A percentile compares a stretch with the other conserved stretches of the same genome.
Conservation (phyloP, 495 filamentous ascomycete genomes). For the Hypoxylon lienhwacheense region DNA sequence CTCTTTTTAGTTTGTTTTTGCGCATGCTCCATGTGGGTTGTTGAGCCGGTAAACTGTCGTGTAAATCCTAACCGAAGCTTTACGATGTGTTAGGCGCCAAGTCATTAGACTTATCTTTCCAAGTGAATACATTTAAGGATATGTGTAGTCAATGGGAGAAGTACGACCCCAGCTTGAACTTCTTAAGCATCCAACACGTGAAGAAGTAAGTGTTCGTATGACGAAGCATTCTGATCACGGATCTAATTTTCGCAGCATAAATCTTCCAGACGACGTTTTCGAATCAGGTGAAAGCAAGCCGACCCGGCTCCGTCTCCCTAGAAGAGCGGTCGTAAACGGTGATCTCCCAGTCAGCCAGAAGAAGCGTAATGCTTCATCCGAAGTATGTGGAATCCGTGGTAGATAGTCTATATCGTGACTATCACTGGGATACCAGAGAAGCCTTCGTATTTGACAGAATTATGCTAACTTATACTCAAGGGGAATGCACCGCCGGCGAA, state of each 20-base stretch:
- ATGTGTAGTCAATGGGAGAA: constrained; percentile 66
- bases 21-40: constrained; percentile 55
- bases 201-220: constrained; percentile 63
- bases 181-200: constrained; percentile 70
- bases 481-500: constrained; percentile 41
- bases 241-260: constrained; percentile 58
- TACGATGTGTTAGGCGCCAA: constrained; percentile 49
- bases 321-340: constrained; percentile 43
- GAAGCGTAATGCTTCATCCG: constrained; percentile 39
- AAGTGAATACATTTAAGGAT: constrained; percentile 73
- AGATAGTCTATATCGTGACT: constrained; percentile 33
- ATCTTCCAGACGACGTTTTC: constrained; percentile 89
- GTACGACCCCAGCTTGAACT: constrained; percentile 57
- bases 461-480: constrained; percentile 36
- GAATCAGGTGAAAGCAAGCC: constrained; percentile 75
- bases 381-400: constrained; percentile 40
- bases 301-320: constrained; percentile 60
- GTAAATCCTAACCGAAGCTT: constrained; percentile 42
- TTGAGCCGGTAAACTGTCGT: constrained; percentile 47
- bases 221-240: constrained; percentile 17
- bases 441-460: constrained; percentile 25
- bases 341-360: constrained; percentile 32
- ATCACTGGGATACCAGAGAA: constrained; percentile 34
- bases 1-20: constrained; percentile 52
- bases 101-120: constrained; percentile 67